A percentile compares a stretch with the other conserved stretches of the same genome.
Conservation (phyloP, 2,329 filamentous ascomycete genomes). For the Ophiosphaerella korrae region DNA sequence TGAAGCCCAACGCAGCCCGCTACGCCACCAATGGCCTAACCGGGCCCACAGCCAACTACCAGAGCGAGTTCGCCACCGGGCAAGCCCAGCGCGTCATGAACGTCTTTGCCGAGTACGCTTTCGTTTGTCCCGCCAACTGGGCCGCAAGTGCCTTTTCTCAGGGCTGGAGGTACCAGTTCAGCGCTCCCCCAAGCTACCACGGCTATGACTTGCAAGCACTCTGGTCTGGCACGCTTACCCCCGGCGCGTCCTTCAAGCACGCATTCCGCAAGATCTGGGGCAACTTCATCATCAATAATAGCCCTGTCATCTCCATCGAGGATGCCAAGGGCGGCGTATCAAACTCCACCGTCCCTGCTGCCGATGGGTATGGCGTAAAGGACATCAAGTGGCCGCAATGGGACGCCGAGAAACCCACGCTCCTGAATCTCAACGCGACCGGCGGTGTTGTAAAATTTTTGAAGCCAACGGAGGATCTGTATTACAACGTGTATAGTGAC, state of each 20-base stretch:
- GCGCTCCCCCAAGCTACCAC: slow-evolving; percentile 35
- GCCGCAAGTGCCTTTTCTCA: slow-evolving; percentile 44
- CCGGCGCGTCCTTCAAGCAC: slow-evolving; percentile 35
- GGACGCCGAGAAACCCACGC: slow-evolving; percentile 16
- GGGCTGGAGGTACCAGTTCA: slow-evolving; percentile 44
- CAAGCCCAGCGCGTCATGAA: slow-evolving; percentile 48
- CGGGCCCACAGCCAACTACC: slow-evolving; percentile 33
- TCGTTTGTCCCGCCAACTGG: slow-evolving; percentile 50
- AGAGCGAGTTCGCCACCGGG: slow-evolving; percentile 36
- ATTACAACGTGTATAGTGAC: slow-evolving; percentile 37
- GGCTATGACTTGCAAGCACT: slow-evolving; percentile 40
- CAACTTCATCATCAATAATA: slow-evolving; percentile 34
- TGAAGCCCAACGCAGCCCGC: slow-evolving; percentile 27
- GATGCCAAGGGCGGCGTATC: slow-evolving; percentile 34
- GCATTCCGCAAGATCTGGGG: slow-evolving; percentile 44
- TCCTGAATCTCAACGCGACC: slow-evolving; percentile 39
- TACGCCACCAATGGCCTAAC: slow-evolving; percentile 33
- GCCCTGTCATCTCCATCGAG: slow-evolving; percentile 31
- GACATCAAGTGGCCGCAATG: slow-evolving; percentile 38
- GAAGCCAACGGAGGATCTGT: slow-evolving; percentile 27
- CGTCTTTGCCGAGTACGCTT: slow-evolving; percentile 53
- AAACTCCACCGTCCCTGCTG: slow-evolving; percentile 27
- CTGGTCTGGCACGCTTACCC: slow-evolving; percentile 30
- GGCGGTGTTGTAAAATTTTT: slow-evolving; percentile 27
- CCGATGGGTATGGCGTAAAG: slow-evolving; percentile 12